Conservation (phyloP, 2,329 filamentous ascomycete genomes). For the Simplicillium aogashimaense region DNA sequence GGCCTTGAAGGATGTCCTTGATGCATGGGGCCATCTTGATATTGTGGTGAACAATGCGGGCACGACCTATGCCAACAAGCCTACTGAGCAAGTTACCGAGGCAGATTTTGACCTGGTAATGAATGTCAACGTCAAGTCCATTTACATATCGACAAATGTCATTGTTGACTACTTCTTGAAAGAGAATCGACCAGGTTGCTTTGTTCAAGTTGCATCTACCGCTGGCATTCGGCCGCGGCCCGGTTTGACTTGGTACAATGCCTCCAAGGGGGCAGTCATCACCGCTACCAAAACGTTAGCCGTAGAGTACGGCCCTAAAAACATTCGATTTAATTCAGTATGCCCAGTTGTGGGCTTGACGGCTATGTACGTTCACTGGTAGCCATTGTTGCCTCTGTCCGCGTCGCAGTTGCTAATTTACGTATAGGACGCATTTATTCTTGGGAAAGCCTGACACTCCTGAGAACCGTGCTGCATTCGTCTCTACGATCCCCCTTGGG, state of each 20-base stretch:
- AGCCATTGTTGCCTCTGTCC: neutral
- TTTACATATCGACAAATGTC: constrained; percentile 50
- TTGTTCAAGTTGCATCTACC: constrained; percentile 58
- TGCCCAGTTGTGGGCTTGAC: constrained; percentile 60
- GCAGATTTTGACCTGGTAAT: constrained; percentile 58
- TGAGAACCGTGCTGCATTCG: constrained; percentile 46
- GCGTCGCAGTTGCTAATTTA: neutral
- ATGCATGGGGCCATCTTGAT: constrained; percentile 41
- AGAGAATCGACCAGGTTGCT: constrained; percentile 44
- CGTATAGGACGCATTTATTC: constrained; percentile 33
- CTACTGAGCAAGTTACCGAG: constrained; percentile 53
- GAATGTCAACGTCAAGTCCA: constrained; percentile 58
- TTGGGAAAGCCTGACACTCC: constrained; percentile 52
- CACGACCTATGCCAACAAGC: constrained; percentile 48
- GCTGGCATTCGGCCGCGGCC: constrained; percentile 50
- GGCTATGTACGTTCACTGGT: constrained; percentile 33
- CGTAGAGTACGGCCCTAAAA: constrained; percentile 60
- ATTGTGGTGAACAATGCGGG: constrained; percentile 54
- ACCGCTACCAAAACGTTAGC: constrained; percentile 52
- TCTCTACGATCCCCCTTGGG: constrained; percentile 44
- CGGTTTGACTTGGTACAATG: constrained; percentile 60
- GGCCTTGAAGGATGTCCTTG: constrained; percentile 32
- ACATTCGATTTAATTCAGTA: constrained; percentile 65
- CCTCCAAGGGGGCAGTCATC: constrained; percentile 55
- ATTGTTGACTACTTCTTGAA: constrained; percentile 51